Evolutionary conservation across 78 protist species (phyloP), one percentile per base, ranked within the genome.

Genomic region (slime mould (Dictyostelium discoideum)): DNA sequence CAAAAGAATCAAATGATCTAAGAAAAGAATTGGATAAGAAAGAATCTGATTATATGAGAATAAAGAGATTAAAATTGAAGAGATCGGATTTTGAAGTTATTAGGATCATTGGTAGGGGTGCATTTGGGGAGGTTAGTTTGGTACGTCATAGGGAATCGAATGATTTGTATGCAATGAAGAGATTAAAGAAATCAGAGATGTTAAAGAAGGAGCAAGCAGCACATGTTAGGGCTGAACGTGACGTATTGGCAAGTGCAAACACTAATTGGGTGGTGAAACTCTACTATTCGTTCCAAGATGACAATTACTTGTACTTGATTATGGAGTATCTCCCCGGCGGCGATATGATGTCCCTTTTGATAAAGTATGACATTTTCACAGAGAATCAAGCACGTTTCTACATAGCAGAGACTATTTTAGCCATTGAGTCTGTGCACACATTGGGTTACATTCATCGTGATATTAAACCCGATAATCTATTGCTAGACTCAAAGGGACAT

Each of bases 241-340:
- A 97, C 57, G 90, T 98, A 0, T 80, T 98, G 16, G 97, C 97
- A 24, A 89, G 78, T 37, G 93, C 89, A 20, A 92, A 93, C 39
- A 97, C 85, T 26, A 89, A 92, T 63, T 90, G 97, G 96, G 95
- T 92, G 0, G 92, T 87, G 1, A 60, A 90, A 37, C 39, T 96
- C 1, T 96, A 85, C 73, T 92, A 76, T 29, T 80, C 89, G 5
- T 92, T 96, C 24, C 96, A 96, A 92, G 98, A 97, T 74, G 90
- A 84, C 3, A 26, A 67, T n/a, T 94, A 79, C 37, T 76, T 97
- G n/a, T 97, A 97, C 22, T 76, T 97, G 65, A 77, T 97, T 69
- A 97, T 96, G 97, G 98, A 96, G 42, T 96, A 80, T 83, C 42
- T 96, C 20, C 97, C 97, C 18, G 98, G 98, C 16, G 98, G 98